A percentile compares a stretch with the other conserved stretches of the same genome.
phyloP scores from a whole-genome alignment of 2,329 filamentous ascomycete genomes.

The Alternaria infectoria region DNA sequence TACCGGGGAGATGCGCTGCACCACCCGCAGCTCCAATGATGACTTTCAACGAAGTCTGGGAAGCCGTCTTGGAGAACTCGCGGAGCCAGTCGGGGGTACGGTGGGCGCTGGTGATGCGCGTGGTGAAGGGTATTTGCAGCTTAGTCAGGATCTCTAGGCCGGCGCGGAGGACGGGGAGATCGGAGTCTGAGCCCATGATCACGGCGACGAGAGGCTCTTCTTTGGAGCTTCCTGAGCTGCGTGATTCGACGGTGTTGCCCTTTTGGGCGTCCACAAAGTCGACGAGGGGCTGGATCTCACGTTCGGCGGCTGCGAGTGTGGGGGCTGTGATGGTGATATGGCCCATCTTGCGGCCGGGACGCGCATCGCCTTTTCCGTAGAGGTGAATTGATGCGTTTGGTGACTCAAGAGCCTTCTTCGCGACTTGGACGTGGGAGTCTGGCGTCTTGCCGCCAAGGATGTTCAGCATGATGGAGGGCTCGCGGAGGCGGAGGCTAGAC shows the following conservation, averaged over 20 bases:
- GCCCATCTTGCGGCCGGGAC: conserved; percentile 91
- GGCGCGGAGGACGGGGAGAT: conserved; percentile 70
- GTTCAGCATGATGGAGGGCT: conserved; percentile 70
- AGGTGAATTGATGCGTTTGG: conserved; percentile 75
- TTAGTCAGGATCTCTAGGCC: conserved; percentile 70
- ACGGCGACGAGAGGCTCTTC: conserved; percentile 69
- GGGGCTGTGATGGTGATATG: conserved; percentile 83
- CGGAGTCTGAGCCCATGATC: conserved; percentile 85
- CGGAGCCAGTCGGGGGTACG: conserved; percentile 58
- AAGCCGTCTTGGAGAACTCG: conserved; percentile 51
- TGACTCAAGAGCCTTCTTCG: conserved; percentile 62
- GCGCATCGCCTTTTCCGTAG: conserved; percentile 86
- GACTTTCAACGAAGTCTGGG: conserved; percentile 48
- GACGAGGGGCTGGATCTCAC: conserved; percentile 73
- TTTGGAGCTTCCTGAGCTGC: conserved; percentile 10
- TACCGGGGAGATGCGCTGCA: conserved; percentile 59
- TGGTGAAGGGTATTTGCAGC: conserved; percentile 75
- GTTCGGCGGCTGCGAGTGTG: conserved; percentile 71
- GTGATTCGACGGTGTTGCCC: conserved; percentile 38
- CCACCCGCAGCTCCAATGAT: conserved; percentile 59
- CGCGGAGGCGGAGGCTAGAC: conserved; percentile 60
- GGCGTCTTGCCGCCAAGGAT: conserved; percentile 59
- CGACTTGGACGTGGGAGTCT: conserved; percentile 68
- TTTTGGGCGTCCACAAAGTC: conserved; percentile 65
- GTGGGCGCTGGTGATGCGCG: conserved; percentile 77